Evolutionary conservation across 192 early-diverging fungal species (phyloP), one percentile per base, ranked within the genome.

Genomic region (Geranomyces michiganensis): DNA sequence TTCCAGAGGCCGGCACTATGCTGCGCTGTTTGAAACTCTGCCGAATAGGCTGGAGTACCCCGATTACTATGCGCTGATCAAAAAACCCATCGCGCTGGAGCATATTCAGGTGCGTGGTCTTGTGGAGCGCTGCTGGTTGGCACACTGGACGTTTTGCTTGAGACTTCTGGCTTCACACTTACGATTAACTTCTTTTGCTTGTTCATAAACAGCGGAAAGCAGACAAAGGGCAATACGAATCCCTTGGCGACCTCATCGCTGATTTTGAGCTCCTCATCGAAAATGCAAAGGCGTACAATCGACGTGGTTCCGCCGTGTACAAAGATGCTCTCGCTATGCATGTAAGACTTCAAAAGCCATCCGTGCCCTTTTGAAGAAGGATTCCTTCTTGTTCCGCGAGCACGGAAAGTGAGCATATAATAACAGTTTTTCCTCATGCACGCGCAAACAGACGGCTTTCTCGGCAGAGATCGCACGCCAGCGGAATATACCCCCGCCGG

Each of bases 251-350:
- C 27, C 94, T 95, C 70, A 81, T 86, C 70, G 77, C 77, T n/a
- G 95, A 97, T 73, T 83, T 95, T 68, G 76, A 82, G 32, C 73
- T 86, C 53, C 88, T 97, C 79, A 91, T 94, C 74, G 87, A 91
- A 67, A 97, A 97, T 67, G 95, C 95, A 15, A 92, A 88, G 69
- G 84, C 85, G 29, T 97, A 90, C 78, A 96, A 96, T 75, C 88
- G 88, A 63, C 83, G 90, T 62, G 90, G 90, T 7, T 94, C 91
- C 13, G 85, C 85, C 4, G 60, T 74, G 24, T 74, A 68, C 48
- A 74, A 68, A 43, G 66, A 74, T 53, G 73, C 73, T n/a, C 17
- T 30, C 7, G 36, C 56, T 17, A 36, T 70, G 30, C 29, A 29
- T 10, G 68, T 60, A 32, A 60, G 58, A 12, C 21, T n/a, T 19